Percentiles rank a stretch among this genome's conserved stretches.
phyloP scores from a whole-genome alignment of 1,284 basidiomycete genomes.

The Papiliotrema nemorosa region DNA sequence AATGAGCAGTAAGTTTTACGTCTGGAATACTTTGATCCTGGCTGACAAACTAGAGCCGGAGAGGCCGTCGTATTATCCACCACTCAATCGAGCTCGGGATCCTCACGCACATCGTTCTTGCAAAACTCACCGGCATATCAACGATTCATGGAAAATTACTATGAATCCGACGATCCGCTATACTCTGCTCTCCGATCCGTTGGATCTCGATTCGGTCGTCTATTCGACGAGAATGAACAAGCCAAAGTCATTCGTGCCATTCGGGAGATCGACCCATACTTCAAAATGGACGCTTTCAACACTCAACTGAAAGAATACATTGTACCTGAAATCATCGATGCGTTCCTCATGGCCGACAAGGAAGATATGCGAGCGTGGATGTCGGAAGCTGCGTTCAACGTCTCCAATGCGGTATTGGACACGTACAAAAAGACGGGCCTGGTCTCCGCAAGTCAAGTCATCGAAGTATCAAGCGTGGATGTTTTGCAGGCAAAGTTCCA shows the following conservation, averaged over 20 bases:
- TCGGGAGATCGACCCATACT: conserved; percentile 80
- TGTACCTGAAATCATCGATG: conserved; percentile 94
- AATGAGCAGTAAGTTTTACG: conserved; percentile 67
- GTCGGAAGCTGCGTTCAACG: conserved; percentile 93
- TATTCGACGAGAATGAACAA: conserved; percentile 95
- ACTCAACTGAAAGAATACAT: conserved; percentile 94
- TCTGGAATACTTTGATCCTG: background rate
- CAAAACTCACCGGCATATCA: conserved; percentile 57
- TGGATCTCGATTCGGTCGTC: conserved; percentile 78
- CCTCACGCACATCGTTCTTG: conserved; percentile 57
- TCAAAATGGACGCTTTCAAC: conserved; percentile 81
- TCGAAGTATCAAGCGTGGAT: conserved; percentile 93
- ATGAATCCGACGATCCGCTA: conserved; percentile 91
- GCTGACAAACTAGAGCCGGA: conserved; percentile 63
- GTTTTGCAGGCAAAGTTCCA: conserved; percentile 66
- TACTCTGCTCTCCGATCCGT: conserved; percentile 76
- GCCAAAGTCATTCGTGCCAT: conserved; percentile 87
- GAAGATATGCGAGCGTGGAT: conserved; percentile 88
- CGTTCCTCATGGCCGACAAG: conserved; percentile 84
- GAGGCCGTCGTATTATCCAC: conserved; percentile 74
- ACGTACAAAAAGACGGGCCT: conserved; percentile 87
- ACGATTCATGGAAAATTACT: conserved; percentile 62
- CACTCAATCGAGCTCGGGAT: conserved; percentile 16
- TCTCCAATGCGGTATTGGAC: conserved; percentile 96
- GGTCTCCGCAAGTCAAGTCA: conserved; percentile 81